A percentile compares a stretch with the other conserved stretches of the same genome.
Conservation (phyloP, 2,329 filamentous ascomycete species). For the Sarocladiaceae sp. region DNA sequence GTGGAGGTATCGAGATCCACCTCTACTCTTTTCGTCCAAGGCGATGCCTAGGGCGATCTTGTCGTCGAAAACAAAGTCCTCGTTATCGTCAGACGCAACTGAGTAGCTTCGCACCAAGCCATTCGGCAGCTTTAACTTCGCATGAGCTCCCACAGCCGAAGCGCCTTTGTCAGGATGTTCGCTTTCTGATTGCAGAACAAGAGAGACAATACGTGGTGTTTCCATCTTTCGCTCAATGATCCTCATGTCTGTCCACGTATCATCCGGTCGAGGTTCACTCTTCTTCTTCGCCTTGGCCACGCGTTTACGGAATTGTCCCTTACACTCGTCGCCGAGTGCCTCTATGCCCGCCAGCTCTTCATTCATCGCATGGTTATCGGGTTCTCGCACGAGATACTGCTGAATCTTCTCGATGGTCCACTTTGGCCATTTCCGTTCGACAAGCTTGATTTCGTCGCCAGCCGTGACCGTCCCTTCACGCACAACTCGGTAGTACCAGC, state of each 20-base stretch:
- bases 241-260: conserved; percentile 40
- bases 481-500: conserved; percentile 63
- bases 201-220: conserved; percentile 45
- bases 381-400: conserved; percentile 56
- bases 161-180: conserved; percentile 6
- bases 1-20: conserved; percentile 59
- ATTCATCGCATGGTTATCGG: conserved; percentile 46
- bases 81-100: conserved; percentile 24
- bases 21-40: conserved; percentile 49
- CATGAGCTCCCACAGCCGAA: conserved; percentile 45
- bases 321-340: conserved; percentile 44
- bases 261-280: conserved; percentile 19
- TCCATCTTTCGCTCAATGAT: conserved; percentile 47
- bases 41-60: conserved; percentile 56
- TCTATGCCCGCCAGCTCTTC: conserved; percentile 47
- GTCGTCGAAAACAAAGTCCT: conserved; percentile 18
- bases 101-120: conserved; percentile 58
- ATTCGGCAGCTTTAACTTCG: conserved; percentile 51
- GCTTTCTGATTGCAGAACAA: conserved; percentile 42
- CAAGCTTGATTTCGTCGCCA: conserved; percentile 53
- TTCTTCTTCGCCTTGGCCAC: conserved; percentile 42
- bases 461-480: conserved; percentile 47
- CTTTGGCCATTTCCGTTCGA: conserved; percentile 49
- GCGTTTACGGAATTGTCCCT: conserved; percentile 43
- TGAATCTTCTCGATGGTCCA: conserved; percentile 63